phyloP scores from a whole-genome alignment of 208 protist species.

The Acanthamoeba culbertsoni region DNA sequence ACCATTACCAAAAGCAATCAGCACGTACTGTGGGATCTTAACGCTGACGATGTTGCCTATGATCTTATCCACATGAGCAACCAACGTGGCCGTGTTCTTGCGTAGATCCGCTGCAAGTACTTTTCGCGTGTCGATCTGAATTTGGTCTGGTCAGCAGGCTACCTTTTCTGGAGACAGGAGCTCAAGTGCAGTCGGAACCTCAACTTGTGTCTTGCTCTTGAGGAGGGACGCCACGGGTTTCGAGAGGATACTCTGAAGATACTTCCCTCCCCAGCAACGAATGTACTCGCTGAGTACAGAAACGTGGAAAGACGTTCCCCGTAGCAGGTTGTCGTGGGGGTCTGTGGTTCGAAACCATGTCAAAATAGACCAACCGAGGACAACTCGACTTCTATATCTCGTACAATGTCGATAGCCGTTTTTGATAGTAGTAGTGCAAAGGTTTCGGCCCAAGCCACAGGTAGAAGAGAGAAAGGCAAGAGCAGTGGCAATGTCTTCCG shows the following conservation, averaged over 20 bases:
- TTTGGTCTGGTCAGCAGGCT: too few species aligned
- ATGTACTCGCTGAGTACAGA: not conserved
- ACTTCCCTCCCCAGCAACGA: not conserved
- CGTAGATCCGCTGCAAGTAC: not conserved
- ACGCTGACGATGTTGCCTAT: not conserved
- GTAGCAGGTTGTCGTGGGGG: not conserved
- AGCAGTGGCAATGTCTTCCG: not conserved
- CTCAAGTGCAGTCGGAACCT: too few species aligned
- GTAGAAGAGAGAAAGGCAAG: not conserved
- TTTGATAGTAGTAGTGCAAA: not conserved
- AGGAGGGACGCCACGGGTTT: not conserved
- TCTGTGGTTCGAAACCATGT: too few species aligned
- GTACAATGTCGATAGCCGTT: not conserved
- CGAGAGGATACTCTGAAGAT: not conserved
- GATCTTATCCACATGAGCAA: not conserved
- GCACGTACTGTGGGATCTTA: not conserved
- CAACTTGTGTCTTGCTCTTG: not conserved
- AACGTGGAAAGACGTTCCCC: not conserved
- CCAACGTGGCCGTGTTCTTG: not conserved
- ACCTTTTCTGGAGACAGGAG: too few species aligned
- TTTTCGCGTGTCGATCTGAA: not conserved
- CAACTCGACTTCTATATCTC: too few species aligned
- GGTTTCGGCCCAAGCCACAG: not conserved
- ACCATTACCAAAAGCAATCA: too few species aligned
- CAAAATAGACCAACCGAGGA: too few species aligned